Conservation (phyloP, 768 basidiomycete genomes). For the Cystofilobasidium ferigula region DNA sequence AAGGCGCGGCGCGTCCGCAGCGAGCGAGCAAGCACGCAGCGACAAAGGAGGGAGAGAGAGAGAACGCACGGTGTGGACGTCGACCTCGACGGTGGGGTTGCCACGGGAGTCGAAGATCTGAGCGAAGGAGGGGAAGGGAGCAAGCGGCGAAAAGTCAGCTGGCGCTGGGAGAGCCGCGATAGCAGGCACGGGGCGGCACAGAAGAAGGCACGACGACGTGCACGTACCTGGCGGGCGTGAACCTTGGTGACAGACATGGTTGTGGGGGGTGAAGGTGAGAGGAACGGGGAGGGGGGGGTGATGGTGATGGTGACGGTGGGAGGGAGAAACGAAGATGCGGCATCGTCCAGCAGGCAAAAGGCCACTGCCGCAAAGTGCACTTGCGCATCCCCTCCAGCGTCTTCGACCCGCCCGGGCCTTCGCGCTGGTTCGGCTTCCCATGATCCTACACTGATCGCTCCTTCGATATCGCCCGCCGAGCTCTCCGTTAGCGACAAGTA, state of each 20-base stretch:
- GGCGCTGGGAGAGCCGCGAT: neutral
- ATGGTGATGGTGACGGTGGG: neutral
- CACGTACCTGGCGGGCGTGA: slow-evolving; percentile 74
- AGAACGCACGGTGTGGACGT: slow-evolving; percentile 53
- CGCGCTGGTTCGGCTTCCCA: no score
- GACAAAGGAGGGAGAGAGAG: neutral
- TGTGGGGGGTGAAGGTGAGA: neutral
- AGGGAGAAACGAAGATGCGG: neutral
- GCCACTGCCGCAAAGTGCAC: no score
- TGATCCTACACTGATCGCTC: no score
- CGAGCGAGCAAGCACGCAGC: no score
- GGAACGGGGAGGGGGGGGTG: neutral
- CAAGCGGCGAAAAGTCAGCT: neutral
- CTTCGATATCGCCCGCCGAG: no score
- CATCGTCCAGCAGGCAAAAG: neutral
- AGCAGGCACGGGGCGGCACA: neutral
- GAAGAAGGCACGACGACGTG: slow-evolving; percentile 26
- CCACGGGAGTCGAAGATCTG: slow-evolving; percentile 96
- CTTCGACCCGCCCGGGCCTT: no score
- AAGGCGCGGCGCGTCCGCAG: no score
- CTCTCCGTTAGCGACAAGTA: no score
- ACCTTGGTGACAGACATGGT: slow-evolving; percentile 85
- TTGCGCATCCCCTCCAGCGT: no score
- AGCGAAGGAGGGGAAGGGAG: neutral
- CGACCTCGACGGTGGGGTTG: slow-evolving; percentile 72